Evolutionary conservation across 2,329 filamentous ascomycete genomes (phyloP), one percentile per base, ranked within the genome.

Genomic region (Ramularia endophylla): DNA sequence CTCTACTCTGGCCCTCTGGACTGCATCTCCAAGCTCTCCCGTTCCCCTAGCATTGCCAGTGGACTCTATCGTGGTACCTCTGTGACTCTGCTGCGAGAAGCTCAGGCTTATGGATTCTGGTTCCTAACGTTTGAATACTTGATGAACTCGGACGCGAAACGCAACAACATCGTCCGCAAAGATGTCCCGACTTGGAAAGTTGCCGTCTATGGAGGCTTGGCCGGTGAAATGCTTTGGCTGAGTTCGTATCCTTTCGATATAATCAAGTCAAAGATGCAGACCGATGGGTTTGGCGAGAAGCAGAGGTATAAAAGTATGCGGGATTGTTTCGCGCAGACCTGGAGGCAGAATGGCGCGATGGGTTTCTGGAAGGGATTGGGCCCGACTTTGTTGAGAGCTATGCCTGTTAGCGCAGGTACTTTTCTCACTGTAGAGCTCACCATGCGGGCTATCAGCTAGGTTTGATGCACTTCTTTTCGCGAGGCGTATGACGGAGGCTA

Each of bases 211-310:
- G 92, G 92, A 51, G 92, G 92, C 32, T 66, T 98, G 29, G 92
- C 92, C 0, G 92, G 92, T 54, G 92, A 98, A 73, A 87, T 81
- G 38, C 76, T 98, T 43, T 98, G 92, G 92, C 71, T 98, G 41
- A 76, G 77, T 27, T 94, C 87, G 61, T 98, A 98, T 68, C 92
- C 92, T 16, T 84, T 98, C 52, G 92, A 98, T 67, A 90, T 98
- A 19, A 69, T 98, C 68, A 98, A 98, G 84, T 95, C 87, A 69
- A 97, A 95, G 78, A 95, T 97, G 90, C 92, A 98, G 77, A 95
- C 84, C 44, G 92, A 98, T 68, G 89, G 86, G 0, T 92, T 95
- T 61, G 87, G 86, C 2, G 65, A 64, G 36, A 69, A 76, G 49
- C 80, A 82, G 71, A 75, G 75, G 61, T 98, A 85, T 68, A 78